These are phyloP conservation scores for Boehmeria nivea DNA, from an alignment of 306 rosid species.

Conservation along the genomic window DNA sequence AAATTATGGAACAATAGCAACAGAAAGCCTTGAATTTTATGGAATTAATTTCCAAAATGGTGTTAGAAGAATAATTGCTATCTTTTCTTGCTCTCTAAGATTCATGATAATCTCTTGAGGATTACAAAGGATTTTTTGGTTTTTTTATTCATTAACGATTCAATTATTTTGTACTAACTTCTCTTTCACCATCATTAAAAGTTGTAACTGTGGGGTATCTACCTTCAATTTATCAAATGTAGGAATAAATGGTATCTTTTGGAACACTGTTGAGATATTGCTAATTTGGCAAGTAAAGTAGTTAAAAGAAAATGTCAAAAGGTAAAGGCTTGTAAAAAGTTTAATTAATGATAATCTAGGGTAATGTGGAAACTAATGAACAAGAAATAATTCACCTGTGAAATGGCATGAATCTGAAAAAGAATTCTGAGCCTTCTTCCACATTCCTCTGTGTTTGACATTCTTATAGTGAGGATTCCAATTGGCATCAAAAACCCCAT, in stretches of 20 bases:
- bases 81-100: slow-evolving; percentile 46
- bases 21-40: slow-evolving; percentile 15
- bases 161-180: slow-evolving; percentile 1
- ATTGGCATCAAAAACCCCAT: slow-evolving; percentile 92
- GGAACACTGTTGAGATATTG: slow-evolving; percentile 12
- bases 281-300: slow-evolving; percentile 11
- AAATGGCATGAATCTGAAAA: slow-evolving; percentile 59
- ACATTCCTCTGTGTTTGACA: slow-evolving; percentile 49
- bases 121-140: slow-evolving; percentile 1
- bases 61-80: not conserved
- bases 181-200: slow-evolving; percentile 33
- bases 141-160: not conserved
- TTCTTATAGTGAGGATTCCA: slow-evolving; percentile 71
- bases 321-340: no score
- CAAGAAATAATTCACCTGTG: slow-evolving; percentile 52
- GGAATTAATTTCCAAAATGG: slow-evolving; percentile 10
- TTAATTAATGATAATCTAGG: no score
- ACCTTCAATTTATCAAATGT: slow-evolving; percentile 9
- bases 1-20: slow-evolving; percentile 16
- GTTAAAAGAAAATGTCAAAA: no score
- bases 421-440: slow-evolving; percentile 52
- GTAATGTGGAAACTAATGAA: no score
- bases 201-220: slow-evolving; percentile 27
- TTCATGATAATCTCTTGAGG: slow-evolving; percentile 37
- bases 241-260: slow-evolving; percentile 12